Conservation (phyloP, 441 rosid genomes). For the Euphorbia celastroides region DNA sequence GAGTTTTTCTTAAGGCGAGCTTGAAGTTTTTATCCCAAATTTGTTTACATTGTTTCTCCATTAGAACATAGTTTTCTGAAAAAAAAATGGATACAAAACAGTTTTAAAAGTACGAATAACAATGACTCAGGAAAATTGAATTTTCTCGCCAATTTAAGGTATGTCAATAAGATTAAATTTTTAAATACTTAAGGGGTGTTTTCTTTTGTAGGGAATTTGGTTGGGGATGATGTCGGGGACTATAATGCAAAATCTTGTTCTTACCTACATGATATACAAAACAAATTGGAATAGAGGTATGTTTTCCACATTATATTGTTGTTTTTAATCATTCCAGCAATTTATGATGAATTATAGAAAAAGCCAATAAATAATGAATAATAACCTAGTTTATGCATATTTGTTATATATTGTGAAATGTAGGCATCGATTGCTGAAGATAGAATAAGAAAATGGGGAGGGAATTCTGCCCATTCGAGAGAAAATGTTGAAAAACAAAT, state of each 20-base stretch:
- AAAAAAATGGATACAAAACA: too few relatives aligned
- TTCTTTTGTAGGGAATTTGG: slow-evolving; percentile 47
- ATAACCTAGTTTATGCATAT: neutral
- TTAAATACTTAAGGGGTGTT: neutral
- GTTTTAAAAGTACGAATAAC: too few relatives aligned
- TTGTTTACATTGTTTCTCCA: too few relatives aligned
- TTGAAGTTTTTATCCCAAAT: too few relatives aligned
- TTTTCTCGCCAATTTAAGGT: neutral
- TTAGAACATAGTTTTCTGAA: too few relatives aligned
- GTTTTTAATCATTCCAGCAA: neutral
- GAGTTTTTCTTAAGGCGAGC: too few relatives aligned
- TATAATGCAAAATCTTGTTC: slow-evolving; percentile 31
- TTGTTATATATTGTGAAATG: neutral
- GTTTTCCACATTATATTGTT: neutral
- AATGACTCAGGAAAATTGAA: neutral
- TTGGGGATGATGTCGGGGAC: slow-evolving; percentile 50
- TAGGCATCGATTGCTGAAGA: slow-evolving; percentile 28
- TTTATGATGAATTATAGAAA: neutral
- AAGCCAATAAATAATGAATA: too few relatives aligned
- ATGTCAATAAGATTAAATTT: neutral
- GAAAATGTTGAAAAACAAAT: neutral
- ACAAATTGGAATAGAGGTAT: slow-evolving; percentile 56
- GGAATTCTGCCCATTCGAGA: neutral
- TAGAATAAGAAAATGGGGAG: neutral
- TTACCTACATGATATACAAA: slow-evolving; percentile 31